Percentiles rank a stretch among this genome's conserved stretches.
Conservation (phyloP, 495 filamentous ascomycete species). For the Penicillium bialowiezense region DNA sequence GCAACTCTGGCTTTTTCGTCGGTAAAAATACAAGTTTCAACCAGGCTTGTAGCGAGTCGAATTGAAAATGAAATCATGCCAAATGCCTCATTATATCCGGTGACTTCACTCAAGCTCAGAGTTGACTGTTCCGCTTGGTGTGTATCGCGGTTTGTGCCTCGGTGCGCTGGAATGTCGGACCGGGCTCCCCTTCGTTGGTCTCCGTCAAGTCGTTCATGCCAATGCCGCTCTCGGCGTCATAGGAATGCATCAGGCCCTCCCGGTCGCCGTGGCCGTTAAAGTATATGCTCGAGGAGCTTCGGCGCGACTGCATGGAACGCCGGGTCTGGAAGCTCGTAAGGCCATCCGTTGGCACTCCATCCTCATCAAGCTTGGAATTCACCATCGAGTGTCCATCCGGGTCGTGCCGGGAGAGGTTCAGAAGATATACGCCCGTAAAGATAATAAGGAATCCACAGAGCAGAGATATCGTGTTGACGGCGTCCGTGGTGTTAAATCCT, state of each 20-base stretch:
- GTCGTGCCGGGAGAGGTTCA: constrained; percentile 90
- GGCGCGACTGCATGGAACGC: constrained; percentile 84
- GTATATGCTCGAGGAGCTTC: constrained; percentile 62
- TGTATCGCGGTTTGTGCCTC: constrained; percentile 28
- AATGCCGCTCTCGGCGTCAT: constrained; percentile 68
- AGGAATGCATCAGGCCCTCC: constrained; percentile 77
- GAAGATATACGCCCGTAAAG: constrained; percentile 93
- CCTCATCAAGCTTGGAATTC: constrained; percentile 59
- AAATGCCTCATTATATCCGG: constrained; percentile 13
- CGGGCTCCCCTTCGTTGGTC: constrained; percentile 60
- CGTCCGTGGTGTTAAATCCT: constrained; percentile 94
- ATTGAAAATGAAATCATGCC: constrained; percentile 12
- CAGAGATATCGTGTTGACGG: constrained; percentile 89
- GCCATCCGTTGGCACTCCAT: constrained; percentile 86
- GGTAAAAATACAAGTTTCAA: constrained; percentile 34
- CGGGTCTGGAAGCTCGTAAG: constrained; percentile 86
- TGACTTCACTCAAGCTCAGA: constrained; percentile 15
- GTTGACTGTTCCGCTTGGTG: constrained; percentile 41
- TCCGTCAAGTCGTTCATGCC: constrained; percentile 69
- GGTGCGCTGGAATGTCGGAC: constrained; percentile 35
- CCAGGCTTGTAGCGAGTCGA: constrained; percentile 4
- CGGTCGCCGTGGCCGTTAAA: constrained; percentile 56
- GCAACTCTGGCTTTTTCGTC: constrained; percentile 28
- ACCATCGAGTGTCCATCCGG: constrained; percentile 72
- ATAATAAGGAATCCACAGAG: constrained; percentile 94